Base-by-base conservation (phyloP, 352 stramenopile genomes). In the Globisporangium viniferum region DNA sequence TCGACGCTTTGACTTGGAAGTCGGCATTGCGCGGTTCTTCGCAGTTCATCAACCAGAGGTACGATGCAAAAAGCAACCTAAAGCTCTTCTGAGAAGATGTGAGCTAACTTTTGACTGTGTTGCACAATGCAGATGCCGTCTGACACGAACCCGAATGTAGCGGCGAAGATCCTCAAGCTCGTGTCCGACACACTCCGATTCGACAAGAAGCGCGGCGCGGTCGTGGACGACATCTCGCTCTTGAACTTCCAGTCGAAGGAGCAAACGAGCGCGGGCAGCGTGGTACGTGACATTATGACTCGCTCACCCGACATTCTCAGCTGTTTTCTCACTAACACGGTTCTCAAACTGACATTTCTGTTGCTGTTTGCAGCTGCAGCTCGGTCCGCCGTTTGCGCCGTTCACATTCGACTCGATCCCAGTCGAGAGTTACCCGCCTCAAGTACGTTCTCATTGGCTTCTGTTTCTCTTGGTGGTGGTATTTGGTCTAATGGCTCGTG, bases 11-110 rank as follows among this genome's bases (percentile, higher is more conserved):
- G 88, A 95, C 62, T 64, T 94, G 44, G 84, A 93, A 73, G 79
- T 94, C 59, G 86, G 78, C 3, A 87, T 95, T 31, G 83, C 86
- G 5, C 80, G 88, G 8, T 92, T 92, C 64, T 83, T 90, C 59
- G 82, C 86, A 15, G 77, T 87, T 8, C 77, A 93, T 63, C 73
- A 86, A 7, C 77, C 85, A 51, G 73, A 93, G 68, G 84, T 81
- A 69, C 55, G 72, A 20, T 22, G 39, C 24, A 46, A 44, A 46
- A 24, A 31, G 15, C 24, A 48, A 15, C 15, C 41, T 48, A 48
- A 20, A 48, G 6, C 54, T 44, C 54, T 41, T 49, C 35, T n/a
- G 2, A 22, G 18, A 31, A 20, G 2, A 29, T 12, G 10, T 15
- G 60, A n/a, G n/a, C 24, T 22, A 20, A 22, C 5, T 2, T 12